Conservation (phyloP, 805 yeast species). For the Cyberlindnera nakhonratchasimensis region DNA sequence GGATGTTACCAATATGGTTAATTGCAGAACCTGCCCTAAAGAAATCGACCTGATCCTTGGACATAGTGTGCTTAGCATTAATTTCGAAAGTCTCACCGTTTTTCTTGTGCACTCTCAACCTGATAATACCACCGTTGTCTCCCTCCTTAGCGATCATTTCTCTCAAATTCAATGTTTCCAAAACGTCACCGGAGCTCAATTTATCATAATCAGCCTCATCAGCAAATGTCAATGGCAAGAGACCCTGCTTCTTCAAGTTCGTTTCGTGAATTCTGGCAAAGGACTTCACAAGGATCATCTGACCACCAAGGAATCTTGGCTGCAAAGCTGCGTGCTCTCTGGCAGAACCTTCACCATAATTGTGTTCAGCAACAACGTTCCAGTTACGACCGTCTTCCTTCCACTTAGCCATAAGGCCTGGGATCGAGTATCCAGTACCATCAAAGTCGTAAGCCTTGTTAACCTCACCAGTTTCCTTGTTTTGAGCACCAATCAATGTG, state of each 20-base stretch:
- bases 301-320: slow-evolving; percentile 92
- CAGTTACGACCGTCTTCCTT: slow-evolving; percentile 80
- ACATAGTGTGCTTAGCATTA: slow-evolving; percentile 91
- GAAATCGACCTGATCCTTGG: slow-evolving; percentile 91
- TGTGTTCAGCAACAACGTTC: slow-evolving; percentile 96
- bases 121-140: slow-evolving; percentile 79
- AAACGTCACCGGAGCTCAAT: slow-evolving; percentile 69
- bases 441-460: slow-evolving; percentile 85
- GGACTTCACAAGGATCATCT: slow-evolving; percentile 83
- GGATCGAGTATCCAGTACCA: slow-evolving; percentile 74
- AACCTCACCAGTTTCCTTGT: slow-evolving; percentile 95
- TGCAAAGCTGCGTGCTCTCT: slow-evolving; percentile 98
- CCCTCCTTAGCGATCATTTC: slow-evolving; percentile 82
- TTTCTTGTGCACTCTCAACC: slow-evolving; percentile 67
- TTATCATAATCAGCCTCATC: slow-evolving; percentile 85
- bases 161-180: slow-evolving; percentile 68
- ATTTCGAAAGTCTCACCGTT: slow-evolving; percentile 70
- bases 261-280: slow-evolving; percentile 99
- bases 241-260: slow-evolving; percentile 99
- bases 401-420: slow-evolving; percentile 97
- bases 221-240: slow-evolving; percentile 90
- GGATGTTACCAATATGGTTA: slow-evolving; percentile 74
- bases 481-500: slow-evolving; percentile 94
- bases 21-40: slow-evolving; percentile 98
- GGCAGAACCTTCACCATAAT: slow-evolving; percentile 99